A percentile compares a stretch with the other conserved stretches of the same genome.
phyloP scores from a whole-genome alignment of 2,329 filamentous ascomycete genomes.

The Ceratocystis variospora region DNA sequence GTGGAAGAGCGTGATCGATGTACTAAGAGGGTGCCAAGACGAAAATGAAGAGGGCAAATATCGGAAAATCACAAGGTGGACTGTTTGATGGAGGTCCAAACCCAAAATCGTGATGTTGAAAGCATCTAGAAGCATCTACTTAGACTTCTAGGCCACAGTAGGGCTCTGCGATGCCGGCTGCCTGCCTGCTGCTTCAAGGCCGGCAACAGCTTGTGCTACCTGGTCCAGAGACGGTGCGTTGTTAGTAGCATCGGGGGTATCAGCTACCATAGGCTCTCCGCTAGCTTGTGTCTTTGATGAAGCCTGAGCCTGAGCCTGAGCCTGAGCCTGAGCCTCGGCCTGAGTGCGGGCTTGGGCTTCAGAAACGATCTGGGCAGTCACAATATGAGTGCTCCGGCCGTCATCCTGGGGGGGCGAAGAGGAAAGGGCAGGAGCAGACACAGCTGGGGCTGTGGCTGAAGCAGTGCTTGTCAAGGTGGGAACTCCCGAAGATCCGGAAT shows the following conservation, averaged over 20 bases:
- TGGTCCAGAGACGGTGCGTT: constrained; percentile 33
- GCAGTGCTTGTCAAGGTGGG: not conserved
- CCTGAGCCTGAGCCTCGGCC: constrained; percentile 20
- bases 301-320: constrained; percentile 24
- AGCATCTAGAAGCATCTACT: not conserved
- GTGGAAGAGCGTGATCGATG: not conserved
- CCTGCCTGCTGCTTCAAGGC: constrained; percentile 29
- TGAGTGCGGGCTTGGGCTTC: not conserved
- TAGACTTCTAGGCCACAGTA: not conserved
- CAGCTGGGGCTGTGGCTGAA: not conserved
- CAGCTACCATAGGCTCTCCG: constrained; percentile 9
- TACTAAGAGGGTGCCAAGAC: not conserved
- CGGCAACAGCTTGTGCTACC: constrained; percentile 37
- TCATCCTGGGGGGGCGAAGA: not conserved
- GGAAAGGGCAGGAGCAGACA: not conserved
- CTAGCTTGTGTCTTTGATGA: constrained; percentile 36
- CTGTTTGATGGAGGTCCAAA: not conserved
- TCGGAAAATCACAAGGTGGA: not conserved
- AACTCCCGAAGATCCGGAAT: constrained; percentile 3
- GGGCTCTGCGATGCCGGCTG: constrained; percentile 21
- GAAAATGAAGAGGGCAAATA: not conserved
- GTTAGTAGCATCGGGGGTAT: constrained; percentile 21
- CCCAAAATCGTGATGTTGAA: not conserved
- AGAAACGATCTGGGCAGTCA: not conserved
- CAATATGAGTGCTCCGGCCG: not conserved